Base-by-base conservation (phyloP, 1,284 basidiomycete genomes). In the Golubevia sp. region DNA sequence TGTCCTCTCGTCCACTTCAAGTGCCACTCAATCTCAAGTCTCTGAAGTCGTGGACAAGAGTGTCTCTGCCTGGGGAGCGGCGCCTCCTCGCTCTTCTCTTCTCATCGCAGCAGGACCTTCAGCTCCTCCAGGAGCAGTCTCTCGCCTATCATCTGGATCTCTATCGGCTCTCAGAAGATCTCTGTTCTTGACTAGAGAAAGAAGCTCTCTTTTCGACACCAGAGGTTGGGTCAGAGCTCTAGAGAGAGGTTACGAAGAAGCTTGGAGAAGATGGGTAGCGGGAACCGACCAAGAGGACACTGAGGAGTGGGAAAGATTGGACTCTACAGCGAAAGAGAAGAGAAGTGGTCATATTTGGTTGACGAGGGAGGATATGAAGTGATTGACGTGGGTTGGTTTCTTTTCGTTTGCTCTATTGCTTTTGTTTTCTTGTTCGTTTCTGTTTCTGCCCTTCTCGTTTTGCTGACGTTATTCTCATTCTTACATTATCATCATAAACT, bases 151-250 rank as follows among this genome's bases (percentile, higher is more conserved):
- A 3, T 18, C n/a, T 1, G 68, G 68, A 18, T 61, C 64, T 11
- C 62, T 81, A 51, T 57, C 65, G 2, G 60, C 69, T 8, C 59
- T 79, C 49, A 57, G 79, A 15, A 58, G 61, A 20, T 50, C 55
- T 5, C 83, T 90, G 7, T 89, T 87, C 79, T 77, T 88, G 23
- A 82, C 84, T 25, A 80, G 88, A 21, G 87, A 88, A 44, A 70
- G 66, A 6, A 86, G 86, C 73, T 86, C 87, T 0, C 77, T 90
- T 49, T 90, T 89, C 63, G 88, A 90, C 69, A 89, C 89, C 0
- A 67, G 63, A 49, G 82, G 86, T 26, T 90, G 89, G 89, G 86
- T 86, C 13, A 73, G 80, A 30, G 88, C 88, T 64, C 68, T 89
- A 51, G 89, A 90, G 77, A 86, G 86, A 67, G 87, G 85, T 0